A percentile compares a stretch with the other conserved stretches of the same genome.
phyloP scores from a whole-genome alignment of 768 basidiomycete species.

The Leucocoprinus sp. region DNA sequence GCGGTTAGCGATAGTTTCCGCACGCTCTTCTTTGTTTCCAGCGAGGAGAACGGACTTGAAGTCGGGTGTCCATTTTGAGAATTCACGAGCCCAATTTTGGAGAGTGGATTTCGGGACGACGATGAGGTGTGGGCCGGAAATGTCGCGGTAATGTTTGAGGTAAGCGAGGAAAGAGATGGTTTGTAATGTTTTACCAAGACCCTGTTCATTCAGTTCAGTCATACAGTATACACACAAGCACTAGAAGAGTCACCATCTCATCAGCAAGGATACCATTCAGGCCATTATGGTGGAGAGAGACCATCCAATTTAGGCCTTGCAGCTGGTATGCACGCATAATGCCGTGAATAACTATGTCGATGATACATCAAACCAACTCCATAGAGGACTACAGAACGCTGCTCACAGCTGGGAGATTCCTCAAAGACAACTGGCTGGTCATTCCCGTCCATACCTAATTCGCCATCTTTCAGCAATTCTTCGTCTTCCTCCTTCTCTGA shows the following conservation, averaged over 20 bases:
- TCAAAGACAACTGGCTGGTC: slow-evolving; percentile 95
- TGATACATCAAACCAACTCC: not conserved
- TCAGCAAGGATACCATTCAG: slow-evolving; percentile 96
- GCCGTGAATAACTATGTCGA: slow-evolving; percentile 68
- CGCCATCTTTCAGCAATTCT: slow-evolving; percentile 84
- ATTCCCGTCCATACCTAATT: slow-evolving; percentile 68
- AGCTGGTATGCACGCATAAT: slow-evolving; percentile 91
- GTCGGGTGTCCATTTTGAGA: slow-evolving; percentile 84
- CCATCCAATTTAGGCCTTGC: slow-evolving; percentile 97
- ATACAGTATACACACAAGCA: not conserved
- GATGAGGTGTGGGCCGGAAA: slow-evolving; percentile 81
- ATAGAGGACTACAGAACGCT: slow-evolving; percentile 10
- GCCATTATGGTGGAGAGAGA: slow-evolving; percentile 91
- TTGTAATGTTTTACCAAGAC: slow-evolving; percentile 96
- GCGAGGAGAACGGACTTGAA: slow-evolving; percentile 76
- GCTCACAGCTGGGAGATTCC: slow-evolving; percentile 80
- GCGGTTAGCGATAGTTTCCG: slow-evolving; percentile 65
- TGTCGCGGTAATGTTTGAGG: slow-evolving; percentile 75
- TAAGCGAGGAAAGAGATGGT: slow-evolving; percentile 97
- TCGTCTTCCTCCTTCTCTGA: slow-evolving; percentile 99
- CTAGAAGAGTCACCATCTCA: slow-evolving; percentile 59
- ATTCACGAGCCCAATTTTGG: slow-evolving; percentile 95
- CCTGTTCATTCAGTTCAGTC: slow-evolving; percentile 37
- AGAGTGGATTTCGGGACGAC: slow-evolving; percentile 98
- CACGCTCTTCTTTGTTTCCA: slow-evolving; percentile 86